phyloP scores from a whole-genome alignment of 129 eudicot genomes.

The Gnaphalium uliginosum region DNA sequence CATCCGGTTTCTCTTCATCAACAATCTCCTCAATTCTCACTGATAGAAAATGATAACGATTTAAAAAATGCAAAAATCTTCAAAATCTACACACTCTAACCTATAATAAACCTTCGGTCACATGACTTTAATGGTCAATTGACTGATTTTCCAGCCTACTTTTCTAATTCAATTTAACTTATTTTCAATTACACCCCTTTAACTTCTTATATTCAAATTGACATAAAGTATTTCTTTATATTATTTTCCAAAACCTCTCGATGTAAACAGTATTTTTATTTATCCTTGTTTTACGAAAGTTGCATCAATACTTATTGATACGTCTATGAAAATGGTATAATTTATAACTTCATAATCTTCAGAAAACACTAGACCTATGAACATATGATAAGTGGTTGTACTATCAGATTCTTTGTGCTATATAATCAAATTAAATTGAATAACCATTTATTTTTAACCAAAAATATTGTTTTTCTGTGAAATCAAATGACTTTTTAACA shows the following conservation, averaged over 20 bases:
- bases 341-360: background rate
- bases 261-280: too few species aligned
- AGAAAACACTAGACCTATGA: background rate
- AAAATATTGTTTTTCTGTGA: too few species aligned
- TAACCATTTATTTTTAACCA: background rate
- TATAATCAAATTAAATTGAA: too few species aligned
- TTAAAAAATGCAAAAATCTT: background rate
- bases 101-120: background rate
- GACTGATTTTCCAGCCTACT: background rate
- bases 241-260: too few species aligned
- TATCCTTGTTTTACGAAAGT: background rate
- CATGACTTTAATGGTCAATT: background rate
- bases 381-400: background rate
- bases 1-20: slow-evolving; percentile 67
- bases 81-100: background rate
- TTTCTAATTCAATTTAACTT: background rate
- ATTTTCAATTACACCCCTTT: background rate
- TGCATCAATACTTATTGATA: background rate
- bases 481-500: background rate
- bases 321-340: background rate
- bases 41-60: slow-evolving; percentile 27
- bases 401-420: background rate
- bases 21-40: slow-evolving; percentile 91
- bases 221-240: too few species aligned
- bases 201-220: background rate